Base-by-base conservation (phyloP, 768 basidiomycete species). In the Cubamyces lactineus region DNA sequence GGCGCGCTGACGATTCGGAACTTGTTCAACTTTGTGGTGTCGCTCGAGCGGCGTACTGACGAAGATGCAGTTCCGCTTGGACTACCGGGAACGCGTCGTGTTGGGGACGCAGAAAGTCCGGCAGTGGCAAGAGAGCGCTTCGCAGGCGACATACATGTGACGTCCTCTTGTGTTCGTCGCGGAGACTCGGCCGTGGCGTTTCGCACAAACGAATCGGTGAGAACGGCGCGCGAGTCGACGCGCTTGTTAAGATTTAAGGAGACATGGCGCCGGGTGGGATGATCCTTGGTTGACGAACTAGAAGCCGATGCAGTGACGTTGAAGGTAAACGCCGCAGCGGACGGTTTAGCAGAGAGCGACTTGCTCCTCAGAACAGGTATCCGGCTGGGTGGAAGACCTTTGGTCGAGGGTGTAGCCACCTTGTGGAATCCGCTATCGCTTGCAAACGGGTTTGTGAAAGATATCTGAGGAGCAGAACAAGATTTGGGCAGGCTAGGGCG, bases 321-420 rank as follows among this genome's bases (percentile, higher is more conserved):
- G 12, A 49, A 49, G 12, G 48, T 28, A 9, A 49, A 49, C 5
- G 12, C 28, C 13, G 12, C 9, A 19, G 48, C 23, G 15, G 48
- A 49, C 26, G 48, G 48, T 19, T 49, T 49, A 4, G 53, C 41
- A 8, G 53, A 53, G 41, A 53, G 53, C 41, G 53, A 53, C 19
- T 55, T 55, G 53, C 53, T 55, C 5, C 53, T 40, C 2, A 53
- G 53, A 43, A 55, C 19, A 24, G 53, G 53, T 17, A 55, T 55
- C 9, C 42, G 53, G 28, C 53, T 55, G 13, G 53, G 53, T 1
- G 53, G 53, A 16, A 55, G 53, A n/a, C 23, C 23, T 19, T 30
- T 45, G 3, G 43, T 30, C 21, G 48, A 49, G 24, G 13, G 16
- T 13, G 16, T 13, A 28, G 48, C 26, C 15, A 49, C n/a, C 4